Conservation (phyloP, 2,329 filamentous ascomycete species). For the Aspergillus hortae region DNA sequence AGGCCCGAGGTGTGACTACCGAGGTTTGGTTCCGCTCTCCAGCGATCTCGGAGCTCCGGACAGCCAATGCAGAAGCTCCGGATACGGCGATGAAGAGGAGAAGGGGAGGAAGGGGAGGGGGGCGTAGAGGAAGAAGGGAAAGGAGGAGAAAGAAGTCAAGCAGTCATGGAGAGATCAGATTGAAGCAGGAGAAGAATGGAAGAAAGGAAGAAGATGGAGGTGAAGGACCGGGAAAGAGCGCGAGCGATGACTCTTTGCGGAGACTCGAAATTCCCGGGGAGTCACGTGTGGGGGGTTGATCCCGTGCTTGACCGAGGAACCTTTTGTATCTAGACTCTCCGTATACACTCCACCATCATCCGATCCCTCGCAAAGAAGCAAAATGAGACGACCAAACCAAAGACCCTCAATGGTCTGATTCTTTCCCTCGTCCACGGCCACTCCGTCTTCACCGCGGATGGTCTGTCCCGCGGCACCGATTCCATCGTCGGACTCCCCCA, state of each 20-base stretch:
- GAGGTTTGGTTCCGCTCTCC: slow-evolving; percentile 24
- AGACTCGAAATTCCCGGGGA: slow-evolving; percentile 20
- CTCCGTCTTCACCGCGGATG: not conserved
- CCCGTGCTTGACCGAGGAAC: slow-evolving; percentile 20
- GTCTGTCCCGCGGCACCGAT: not conserved
- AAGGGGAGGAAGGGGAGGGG: not conserved
- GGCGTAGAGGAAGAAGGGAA: not conserved
- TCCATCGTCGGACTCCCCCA: slow-evolving; percentile 3
- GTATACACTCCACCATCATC: not conserved
- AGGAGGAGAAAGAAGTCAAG: not conserved
- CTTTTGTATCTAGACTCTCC: not conserved
- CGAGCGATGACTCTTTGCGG: slow-evolving; percentile 19
- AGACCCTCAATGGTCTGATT: not conserved
- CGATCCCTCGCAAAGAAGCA: not conserved
- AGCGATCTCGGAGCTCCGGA: slow-evolving; percentile 6
- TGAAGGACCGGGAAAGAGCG: not conserved
- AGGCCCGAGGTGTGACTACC: slow-evolving; percentile 21
- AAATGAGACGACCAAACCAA: not conserved
- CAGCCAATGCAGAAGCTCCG: not conserved
- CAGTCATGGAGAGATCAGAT: not conserved
- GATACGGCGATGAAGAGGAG: not conserved
- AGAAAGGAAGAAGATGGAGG: slow-evolving; percentile 6
- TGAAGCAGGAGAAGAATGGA: slow-evolving; percentile 3
- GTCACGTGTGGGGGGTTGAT: slow-evolving; percentile 22
- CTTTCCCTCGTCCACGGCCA: not conserved